Conservation (phyloP, 331 rosid genomes). For the Malus hybrid region DNA sequence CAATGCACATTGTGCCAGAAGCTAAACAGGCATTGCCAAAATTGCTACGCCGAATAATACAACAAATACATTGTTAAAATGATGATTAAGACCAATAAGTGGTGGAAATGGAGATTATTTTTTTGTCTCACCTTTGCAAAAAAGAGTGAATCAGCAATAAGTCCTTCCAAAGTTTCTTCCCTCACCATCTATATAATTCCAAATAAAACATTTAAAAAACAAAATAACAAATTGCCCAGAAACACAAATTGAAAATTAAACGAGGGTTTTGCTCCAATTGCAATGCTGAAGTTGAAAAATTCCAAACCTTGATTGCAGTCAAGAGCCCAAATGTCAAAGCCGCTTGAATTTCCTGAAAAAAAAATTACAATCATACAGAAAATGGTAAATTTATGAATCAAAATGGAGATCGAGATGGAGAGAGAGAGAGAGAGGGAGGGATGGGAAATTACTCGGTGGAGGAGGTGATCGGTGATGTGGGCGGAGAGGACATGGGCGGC, state of each 20-base stretch:
- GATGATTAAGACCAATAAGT: no score
- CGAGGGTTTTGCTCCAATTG: background rate
- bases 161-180: conserved; percentile 80
- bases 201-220: background rate
- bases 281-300: background rate
- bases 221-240: background rate
- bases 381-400: background rate
- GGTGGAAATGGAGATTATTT: background rate
- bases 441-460: conserved; percentile 50
- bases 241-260: background rate
- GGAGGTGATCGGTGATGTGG: conserved; percentile 30
- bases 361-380: background rate
- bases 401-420: background rate
- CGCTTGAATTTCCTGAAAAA: conserved; percentile 62
- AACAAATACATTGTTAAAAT: no score
- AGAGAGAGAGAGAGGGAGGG: background rate
- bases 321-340: conserved; percentile 47
- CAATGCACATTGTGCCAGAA: no score
- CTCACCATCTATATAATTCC: conserved; percentile 44
- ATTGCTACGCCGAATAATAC: no score
- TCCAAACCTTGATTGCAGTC: conserved; percentile 57
- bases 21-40: no score
- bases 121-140: conserved; percentile 52
- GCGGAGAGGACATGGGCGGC: conserved; percentile 41
- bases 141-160: conserved; percentile 59